Evolutionary conservation across 2,329 filamentous ascomycete genomes (phyloP), one percentile per base, ranked within the genome.

Genomic region (Aspergillus arachidicola): DNA sequence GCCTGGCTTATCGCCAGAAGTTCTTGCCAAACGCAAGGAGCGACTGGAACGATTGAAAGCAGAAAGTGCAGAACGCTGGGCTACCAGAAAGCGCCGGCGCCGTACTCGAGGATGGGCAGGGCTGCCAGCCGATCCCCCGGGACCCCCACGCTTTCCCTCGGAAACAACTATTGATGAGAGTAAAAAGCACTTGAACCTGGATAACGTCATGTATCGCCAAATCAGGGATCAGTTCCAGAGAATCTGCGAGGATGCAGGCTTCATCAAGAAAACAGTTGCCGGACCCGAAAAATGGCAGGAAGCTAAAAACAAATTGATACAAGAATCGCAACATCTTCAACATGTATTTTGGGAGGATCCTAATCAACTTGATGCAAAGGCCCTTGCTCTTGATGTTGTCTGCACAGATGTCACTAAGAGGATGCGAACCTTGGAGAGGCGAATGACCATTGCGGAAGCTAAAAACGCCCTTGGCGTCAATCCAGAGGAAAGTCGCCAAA

Each of bases 161-260:
- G 92, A 95, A 76, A 94, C 90, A 14, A 94, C 91, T 0, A 86
- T 95, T 63, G 89, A 92, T 67, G 91, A 94, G 76, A 89, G 90
- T 72, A 92, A 93, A 72, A 83, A 84, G 14, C 90, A 89, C 63
- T 81, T 96, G 32, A 82, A 80, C 43, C 81, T 96, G 38, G 86
- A 90, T 70, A 86, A 84, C 56, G 76, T 82, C 1, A 79, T 85
- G 48, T 95, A 95, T 74, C 84, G 83, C 36, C 79, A 86, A 63
- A 76, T 92, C 19, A 86, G 92, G 34, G 82, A 87, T 56, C 84
- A 86, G 32, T 95, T 93, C 67, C 85, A 89, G 69, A 79, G 79
- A 11, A 91, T 95, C 16, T 94, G 92, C 71, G 84, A 87, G 65
- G 85, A 89, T 60, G 81, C 85, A 36, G 84, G 83, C 0, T 86